These are phyloP conservation scores for Claviceps fusiformis DNA, from an alignment of 2,329 filamentous ascomycete genomes.

Conservation along the genomic window DNA sequence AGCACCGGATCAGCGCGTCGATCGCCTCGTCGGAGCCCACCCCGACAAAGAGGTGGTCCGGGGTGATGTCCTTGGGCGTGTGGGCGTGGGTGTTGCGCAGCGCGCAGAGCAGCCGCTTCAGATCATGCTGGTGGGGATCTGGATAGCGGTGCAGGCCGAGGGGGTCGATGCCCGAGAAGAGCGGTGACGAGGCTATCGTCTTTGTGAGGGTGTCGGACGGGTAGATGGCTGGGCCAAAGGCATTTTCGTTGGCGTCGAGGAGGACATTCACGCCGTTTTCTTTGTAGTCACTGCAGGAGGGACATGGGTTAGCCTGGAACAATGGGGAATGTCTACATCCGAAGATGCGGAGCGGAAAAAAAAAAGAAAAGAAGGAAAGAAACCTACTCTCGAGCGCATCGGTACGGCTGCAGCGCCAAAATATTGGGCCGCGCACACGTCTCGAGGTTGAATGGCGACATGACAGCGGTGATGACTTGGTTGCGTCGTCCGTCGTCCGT, in stretches of 20 bases:
- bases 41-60: slow-evolving; percentile 83
- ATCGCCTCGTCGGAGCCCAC: slow-evolving; percentile 96
- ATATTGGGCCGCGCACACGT: slow-evolving; percentile 69
- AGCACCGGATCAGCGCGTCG: slow-evolving; percentile 83
- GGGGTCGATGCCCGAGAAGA: slow-evolving; percentile 48
- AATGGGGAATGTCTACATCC: too few relatives aligned
- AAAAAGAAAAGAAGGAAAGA: background rate
- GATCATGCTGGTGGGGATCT: slow-evolving; percentile 78
- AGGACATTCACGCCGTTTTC: slow-evolving; percentile 93
- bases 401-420: slow-evolving; percentile 61
- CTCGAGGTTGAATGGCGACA: slow-evolving; percentile 57
- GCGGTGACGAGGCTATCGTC: slow-evolving; percentile 17
- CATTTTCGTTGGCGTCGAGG: slow-evolving; percentile 96
- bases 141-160: slow-evolving; percentile 85
- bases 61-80: slow-evolving; percentile 57
- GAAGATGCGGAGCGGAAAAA: background rate
- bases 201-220: slow-evolving; percentile 29
- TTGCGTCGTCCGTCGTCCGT: background rate
- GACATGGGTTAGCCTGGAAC: slow-evolving; percentile 4
- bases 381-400: slow-evolving; percentile 63
- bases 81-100: slow-evolving; percentile 78
- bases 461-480: slow-evolving; percentile 14
- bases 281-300: slow-evolving; percentile 72
- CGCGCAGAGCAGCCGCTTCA: slow-evolving; percentile 78
- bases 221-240: slow-evolving; percentile 70